Evolutionary conservation across 805 yeast species (phyloP), one percentile per base, ranked within the genome.

Genomic region (Cyberlindnera nakhonratchasimensis): DNA sequence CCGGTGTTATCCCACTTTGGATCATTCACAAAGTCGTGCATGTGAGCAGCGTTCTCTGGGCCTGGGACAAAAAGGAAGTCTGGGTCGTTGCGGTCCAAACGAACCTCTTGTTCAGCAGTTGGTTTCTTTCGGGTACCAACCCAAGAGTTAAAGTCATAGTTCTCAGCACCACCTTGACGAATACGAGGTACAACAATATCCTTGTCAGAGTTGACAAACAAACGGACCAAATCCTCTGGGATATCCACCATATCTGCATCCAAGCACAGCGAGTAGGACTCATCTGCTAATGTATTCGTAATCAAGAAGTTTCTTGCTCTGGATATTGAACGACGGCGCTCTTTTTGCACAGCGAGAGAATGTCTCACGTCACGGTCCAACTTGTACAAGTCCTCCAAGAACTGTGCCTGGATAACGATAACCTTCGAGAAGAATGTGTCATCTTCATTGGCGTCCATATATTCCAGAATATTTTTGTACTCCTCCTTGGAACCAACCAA

Each of bases 121-220:
- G 70, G 70, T 17, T 25, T 39, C 4, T 17, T 37, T 41, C 70
- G 53, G 14, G 33, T 30, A 5, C 70, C 69, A 5, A 44, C 50
- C 70, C 70, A 65, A 3, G 69, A 55, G 45, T 65, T 65, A 43
- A 52, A 53, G 46, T 66, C 70, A 46, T 65, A 66, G 35, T 66
- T 67, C 24, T 34, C 37, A 6, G 47, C 45, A 6, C 37, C 46
- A 8, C 62, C 65, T 22, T 55, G 51, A 12, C 41, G 40, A 3
- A 65, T 48, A 25, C 67, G 41, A 6, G 67, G 67, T 2, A 58
- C 64, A 6, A 59, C 41, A 13, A 66, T 58, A 37, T 66, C 70
- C 21, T 53, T 54, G 1, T 36, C 53, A 13, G 59, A 47, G 1
- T 43, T 35, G 6, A 56, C 31, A 31, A 65, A 65, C 2, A 44